Conservation (phyloP, 768 basidiomycete genomes). For the Kwoniella pini region DNA sequence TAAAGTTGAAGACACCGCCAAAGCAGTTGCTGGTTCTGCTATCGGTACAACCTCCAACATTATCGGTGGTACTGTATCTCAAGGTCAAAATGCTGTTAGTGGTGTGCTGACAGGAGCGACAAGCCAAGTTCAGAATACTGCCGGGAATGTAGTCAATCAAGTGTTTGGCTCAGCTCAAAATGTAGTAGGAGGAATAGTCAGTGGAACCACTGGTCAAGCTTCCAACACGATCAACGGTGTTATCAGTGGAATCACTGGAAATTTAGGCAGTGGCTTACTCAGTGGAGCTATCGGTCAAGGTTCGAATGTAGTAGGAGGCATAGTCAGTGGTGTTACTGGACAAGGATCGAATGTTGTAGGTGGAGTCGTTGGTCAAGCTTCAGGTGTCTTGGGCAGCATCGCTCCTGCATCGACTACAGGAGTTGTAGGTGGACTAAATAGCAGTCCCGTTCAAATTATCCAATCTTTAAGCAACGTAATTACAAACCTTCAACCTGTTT, state of each 20-base stretch:
- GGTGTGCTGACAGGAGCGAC: neutral
- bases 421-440: neutral
- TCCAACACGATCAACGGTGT: conserved; percentile 1
- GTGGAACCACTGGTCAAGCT: neutral
- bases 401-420: neutral
- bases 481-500: conserved; percentile 9
- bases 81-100: conserved; percentile 3
- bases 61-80: conserved; percentile 1
- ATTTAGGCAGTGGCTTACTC: too few relatives aligned
- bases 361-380: conserved; percentile 1
- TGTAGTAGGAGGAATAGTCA: neutral
- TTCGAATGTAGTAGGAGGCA: conserved; percentile 2
- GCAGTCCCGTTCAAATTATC: conserved; percentile 7
- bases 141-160: neutral
- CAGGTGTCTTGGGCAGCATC: neutral
- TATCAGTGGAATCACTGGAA: neutral
- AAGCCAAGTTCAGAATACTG: neutral
- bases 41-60: neutral
- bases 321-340: conserved; percentile 3
- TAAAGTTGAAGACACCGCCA: too few relatives aligned
- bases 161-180: neutral
- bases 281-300: neutral
- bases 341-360: neutral
- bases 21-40: neutral
- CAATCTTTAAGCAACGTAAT: conserved; percentile 15